Percentiles rank a stretch among this genome's conserved stretches.
These are phyloP conservation scores for Podospora comata DNA, from an alignment of 495 filamentous ascomycete genomes.

Conservation along the genomic window DNA sequence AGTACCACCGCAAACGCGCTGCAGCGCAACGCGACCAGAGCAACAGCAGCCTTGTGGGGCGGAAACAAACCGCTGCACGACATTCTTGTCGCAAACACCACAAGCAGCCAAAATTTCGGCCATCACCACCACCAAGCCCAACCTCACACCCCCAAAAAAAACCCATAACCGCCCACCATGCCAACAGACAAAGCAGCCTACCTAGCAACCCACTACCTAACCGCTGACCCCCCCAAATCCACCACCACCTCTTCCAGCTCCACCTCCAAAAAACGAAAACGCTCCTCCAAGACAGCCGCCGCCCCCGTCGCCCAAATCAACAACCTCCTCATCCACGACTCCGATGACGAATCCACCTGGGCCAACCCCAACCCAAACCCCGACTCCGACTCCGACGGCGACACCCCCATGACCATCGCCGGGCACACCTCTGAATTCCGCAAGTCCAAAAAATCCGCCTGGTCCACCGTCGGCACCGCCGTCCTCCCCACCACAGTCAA, in stretches of 20 bases:
- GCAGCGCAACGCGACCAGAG: not conserved
- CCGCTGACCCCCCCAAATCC: slow-evolving; percentile 63
- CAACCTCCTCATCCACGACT: slow-evolving; percentile 76
- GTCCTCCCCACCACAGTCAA: slow-evolving; percentile 29
- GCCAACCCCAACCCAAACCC: slow-evolving; percentile 36
- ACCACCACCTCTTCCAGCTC: slow-evolving; percentile 46
- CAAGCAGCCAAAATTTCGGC: slow-evolving; percentile 9
- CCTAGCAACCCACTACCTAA: slow-evolving; percentile 92
- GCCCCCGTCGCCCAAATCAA: slow-evolving; percentile 39
- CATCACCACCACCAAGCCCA: not conserved
- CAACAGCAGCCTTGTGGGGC: slow-evolving; percentile 3
- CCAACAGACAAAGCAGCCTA: slow-evolving; percentile 74
- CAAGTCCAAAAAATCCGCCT: slow-evolving; percentile 69
- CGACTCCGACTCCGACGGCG: slow-evolving; percentile 46
- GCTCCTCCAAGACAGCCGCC: slow-evolving; percentile 53
- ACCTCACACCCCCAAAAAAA: not conserved
- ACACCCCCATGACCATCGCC: slow-evolving; percentile 46
- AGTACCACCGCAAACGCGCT: not conserved
- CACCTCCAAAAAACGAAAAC: slow-evolving; percentile 73
- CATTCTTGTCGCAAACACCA: not conserved
- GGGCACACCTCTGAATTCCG: slow-evolving; percentile 67
- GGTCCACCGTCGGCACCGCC: slow-evolving; percentile 66
- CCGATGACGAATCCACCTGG: slow-evolving; percentile 81
- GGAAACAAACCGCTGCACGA: not conserved
- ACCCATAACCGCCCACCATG: slow-evolving; percentile 35